Base-by-base conservation (phyloP, 2,329 filamentous ascomycete species). In the Nothopassalora personata region DNA sequence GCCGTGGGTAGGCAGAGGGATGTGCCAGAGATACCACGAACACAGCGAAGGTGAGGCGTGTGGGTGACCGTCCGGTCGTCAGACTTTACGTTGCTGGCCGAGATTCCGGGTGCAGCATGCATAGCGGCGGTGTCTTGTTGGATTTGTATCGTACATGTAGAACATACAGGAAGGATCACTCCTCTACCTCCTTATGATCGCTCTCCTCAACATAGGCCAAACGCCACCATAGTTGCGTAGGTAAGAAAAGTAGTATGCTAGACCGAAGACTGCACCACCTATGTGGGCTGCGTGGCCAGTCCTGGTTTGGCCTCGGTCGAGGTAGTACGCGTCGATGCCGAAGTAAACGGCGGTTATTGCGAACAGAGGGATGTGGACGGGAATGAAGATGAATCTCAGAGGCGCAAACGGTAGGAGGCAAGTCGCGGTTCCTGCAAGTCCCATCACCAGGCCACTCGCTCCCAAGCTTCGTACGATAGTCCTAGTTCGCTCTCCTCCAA, bases 201-300 rank as follows among this genome's bases (percentile, higher is more conserved):
- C 30, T 45, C 56, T 53, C n/a, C 56, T 52, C 13, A 61, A n/a
- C 33, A 58, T 34, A 6, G 33, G 34, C 58, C 53, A 60, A 8
- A 64, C 34, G 2, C 58, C 70, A 18, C 70, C 70, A 54, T 56
- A 67, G 28, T 63, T 59, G 36, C 70, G 63, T 54, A 74, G 49
- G 19, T 48, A 56, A 3, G 62, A 27, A 6, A 69, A 15, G 53
- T 74, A 75, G 57, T 68, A 74, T 8, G 63, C 31, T 0, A 57
- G 53, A 0, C 78, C 78, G 64, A 76, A 79, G 0, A 68, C 68
- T 19, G 72, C 54, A 0, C 78, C 78, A 5, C 78, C 78, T 13
- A 80, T 56, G 71, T 80, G 78, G 7, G 76, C 78, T 18, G 73
- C 69, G 69, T 80, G 78, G 4, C 67, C 76, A 8, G 74, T 61